A percentile compares a stretch with the other conserved stretches of the same genome.
These are phyloP conservation scores for Pyrenophora tritici-repentis DNA, from an alignment of 2,329 filamentous ascomycete genomes.

Conservation along the genomic window DNA sequence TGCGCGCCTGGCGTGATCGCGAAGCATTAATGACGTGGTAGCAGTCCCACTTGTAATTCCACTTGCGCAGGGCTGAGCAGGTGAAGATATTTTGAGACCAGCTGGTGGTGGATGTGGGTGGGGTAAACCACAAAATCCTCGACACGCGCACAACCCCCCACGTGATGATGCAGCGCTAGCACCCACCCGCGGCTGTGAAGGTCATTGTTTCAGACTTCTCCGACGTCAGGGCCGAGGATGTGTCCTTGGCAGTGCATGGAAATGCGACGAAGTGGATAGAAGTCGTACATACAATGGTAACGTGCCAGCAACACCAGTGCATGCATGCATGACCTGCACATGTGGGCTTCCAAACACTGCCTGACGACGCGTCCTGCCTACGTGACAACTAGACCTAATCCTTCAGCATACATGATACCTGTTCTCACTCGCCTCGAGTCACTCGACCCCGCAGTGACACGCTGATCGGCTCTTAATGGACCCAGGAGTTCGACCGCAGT, in stretches of 20 bases:
- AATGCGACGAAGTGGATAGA: background rate
- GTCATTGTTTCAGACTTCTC: background rate
- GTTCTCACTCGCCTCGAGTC: background rate
- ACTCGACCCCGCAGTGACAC: conserved; percentile 10
- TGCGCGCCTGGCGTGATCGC: conserved; percentile 15
- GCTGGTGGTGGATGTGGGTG: no score
- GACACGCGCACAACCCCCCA: no score
- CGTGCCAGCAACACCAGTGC: no score
- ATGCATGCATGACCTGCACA: no score
- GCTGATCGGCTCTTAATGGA: conserved; percentile 1
- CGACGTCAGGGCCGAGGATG: background rate
- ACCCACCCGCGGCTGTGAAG: background rate
- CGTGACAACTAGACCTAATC: no score
- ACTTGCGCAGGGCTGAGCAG: conserved; percentile 10
- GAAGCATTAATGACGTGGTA: conserved; percentile 13
- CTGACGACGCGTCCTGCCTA: no score
- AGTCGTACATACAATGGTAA: background rate
- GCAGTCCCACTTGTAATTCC: background rate
- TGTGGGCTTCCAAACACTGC: no score
- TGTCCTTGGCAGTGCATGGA: background rate
- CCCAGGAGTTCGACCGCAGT: conserved; percentile 4
- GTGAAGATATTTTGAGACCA: conserved; percentile 2
- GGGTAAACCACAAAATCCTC: no score
- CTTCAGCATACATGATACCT: background rate
- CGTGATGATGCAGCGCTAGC: background rate